Evolutionary conservation across 2,329 filamentous ascomycete species (phyloP).

Genomic region (Cyphellophora europaea): DNA sequence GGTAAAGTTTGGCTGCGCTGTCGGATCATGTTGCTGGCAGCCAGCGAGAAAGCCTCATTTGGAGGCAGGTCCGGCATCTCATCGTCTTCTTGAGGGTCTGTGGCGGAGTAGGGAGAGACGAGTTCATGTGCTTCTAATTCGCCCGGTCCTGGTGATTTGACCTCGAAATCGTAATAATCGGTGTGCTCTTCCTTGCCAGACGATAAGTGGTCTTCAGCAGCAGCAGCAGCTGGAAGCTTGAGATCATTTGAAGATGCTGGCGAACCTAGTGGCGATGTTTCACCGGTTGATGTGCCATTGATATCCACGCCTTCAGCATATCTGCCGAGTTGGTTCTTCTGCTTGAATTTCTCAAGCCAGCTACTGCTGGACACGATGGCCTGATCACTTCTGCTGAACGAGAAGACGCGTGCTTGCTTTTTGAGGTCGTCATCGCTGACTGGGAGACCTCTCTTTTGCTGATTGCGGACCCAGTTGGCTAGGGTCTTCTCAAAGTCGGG

Average conservation of each 20-base stretch:
- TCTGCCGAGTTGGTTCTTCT: constrained; percentile 61
- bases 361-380: constrained; percentile 46
- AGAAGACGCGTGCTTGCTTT: constrained; percentile 17
- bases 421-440: constrained; percentile 17
- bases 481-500: constrained; percentile 89
- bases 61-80: constrained; percentile 1
- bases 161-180: constrained; percentile 52
- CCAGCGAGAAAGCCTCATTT: constrained; percentile 24
- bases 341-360: constrained; percentile 94
- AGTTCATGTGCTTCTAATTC: background rate
- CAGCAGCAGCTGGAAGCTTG: constrained; percentile 60
- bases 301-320: constrained; percentile 27
- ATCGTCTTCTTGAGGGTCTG: constrained; percentile 39
- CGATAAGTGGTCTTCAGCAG: constrained; percentile 49
- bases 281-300: constrained; percentile 45
- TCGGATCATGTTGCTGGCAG: constrained; percentile 52
- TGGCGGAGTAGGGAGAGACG: constrained; percentile 32
- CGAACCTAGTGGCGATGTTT: constrained; percentile 59
- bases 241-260: constrained; percentile 62
- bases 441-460: constrained; percentile 58
- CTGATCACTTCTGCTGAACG: constrained; percentile 19
- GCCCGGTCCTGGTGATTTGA: constrained; percentile 47
- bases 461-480: constrained; percentile 75
- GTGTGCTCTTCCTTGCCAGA: constrained; percentile 53
- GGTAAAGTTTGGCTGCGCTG: constrained; percentile 86